Percentiles rank a stretch among this genome's conserved stretches.
These are phyloP conservation scores for Buddleja alternifolia DNA, from an alignment of 257 asterid species.

Conservation along the genomic window DNA sequence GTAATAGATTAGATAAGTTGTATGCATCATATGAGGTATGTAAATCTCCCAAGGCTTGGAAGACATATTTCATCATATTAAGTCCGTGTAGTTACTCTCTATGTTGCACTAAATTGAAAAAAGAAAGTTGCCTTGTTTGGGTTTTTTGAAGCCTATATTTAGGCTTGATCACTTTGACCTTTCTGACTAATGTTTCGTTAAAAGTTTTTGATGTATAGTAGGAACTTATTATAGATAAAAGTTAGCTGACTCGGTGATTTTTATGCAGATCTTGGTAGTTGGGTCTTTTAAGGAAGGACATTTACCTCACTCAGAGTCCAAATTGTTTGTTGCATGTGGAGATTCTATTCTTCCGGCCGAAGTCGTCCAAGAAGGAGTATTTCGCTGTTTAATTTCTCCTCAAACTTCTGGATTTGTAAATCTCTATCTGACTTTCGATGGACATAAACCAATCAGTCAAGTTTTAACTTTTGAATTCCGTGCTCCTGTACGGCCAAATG, in stretches of 20 bases:
- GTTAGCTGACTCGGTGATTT: constrained; percentile 27
- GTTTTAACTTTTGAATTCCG: constrained; percentile 72
- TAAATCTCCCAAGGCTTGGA: constrained; percentile 7
- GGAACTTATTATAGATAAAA: neutral
- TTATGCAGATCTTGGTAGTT: constrained; percentile 78
- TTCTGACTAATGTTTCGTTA: neutral
- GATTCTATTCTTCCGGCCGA: constrained; percentile 58
- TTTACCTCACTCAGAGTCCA: constrained; percentile 43
- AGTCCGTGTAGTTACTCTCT: constrained; percentile 4
- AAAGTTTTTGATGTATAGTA: neutral
- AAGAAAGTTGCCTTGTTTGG: constrained; percentile 3
- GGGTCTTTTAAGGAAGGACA: constrained; percentile 66
- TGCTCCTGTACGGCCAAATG: constrained; percentile 49
- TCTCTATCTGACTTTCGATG: constrained; percentile 79
- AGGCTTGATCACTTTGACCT: neutral
- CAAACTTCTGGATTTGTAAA: constrained; percentile 69
- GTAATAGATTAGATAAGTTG: constrained; percentile 13
- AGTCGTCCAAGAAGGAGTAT: constrained; percentile 79
- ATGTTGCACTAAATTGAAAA: neutral
- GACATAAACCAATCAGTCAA: constrained; percentile 79
- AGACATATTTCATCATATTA: constrained; percentile 5
- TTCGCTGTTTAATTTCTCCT: constrained; percentile 67
- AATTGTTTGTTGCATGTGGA: constrained; percentile 72
- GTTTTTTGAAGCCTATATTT: neutral
- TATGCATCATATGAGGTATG: constrained; percentile 5